Percentiles rank a stretch among this genome's conserved stretches.
Evolutionary conservation across 31 red algal genomes (phyloP).

Genomic region (Endocladia muricata): DNA sequence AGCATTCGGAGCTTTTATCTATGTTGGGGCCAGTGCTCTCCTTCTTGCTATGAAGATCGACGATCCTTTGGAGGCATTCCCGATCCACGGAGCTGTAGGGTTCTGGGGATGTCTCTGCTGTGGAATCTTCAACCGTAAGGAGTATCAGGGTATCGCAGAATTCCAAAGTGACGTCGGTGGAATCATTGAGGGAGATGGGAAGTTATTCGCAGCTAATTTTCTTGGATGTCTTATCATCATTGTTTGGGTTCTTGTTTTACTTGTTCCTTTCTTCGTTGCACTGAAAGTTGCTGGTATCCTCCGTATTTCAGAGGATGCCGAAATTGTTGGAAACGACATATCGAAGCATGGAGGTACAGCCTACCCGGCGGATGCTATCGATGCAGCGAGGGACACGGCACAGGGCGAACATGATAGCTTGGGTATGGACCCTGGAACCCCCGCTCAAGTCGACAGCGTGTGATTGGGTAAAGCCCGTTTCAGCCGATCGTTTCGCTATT

Average conservation of each 20-base stretch:
- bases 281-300: conserved; percentile 70
- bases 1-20: conserved; percentile 72
- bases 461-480: too few species aligned
- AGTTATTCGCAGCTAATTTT: conserved; percentile 59
- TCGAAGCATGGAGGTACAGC: conserved; percentile 86
- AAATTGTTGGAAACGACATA: conserved; percentile 82
- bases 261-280: conserved; percentile 66
- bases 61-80: conserved; percentile 93
- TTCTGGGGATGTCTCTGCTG: conserved; percentile 73
- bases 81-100: conserved; percentile 82
- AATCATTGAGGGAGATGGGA: conserved; percentile 30
- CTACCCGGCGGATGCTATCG: conserved; percentile 58
- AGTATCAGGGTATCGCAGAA: conserved; percentile 38
- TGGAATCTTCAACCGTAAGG: conserved; percentile 54
- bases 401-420: conserved; percentile 32
- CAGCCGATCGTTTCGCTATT: too few species aligned
- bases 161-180: conserved; percentile 33
- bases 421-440: conserved; percentile 21
- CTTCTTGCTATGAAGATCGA: conserved; percentile 86
- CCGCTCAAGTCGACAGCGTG: conserved; percentile 12
- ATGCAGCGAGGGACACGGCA: conserved; percentile 19
- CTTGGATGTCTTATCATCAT: conserved; percentile 74
- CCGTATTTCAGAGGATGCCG: conserved; percentile 78
- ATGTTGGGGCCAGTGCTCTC: conserved; percentile 50
- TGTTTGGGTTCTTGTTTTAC: conserved; percentile 49